These are phyloP conservation scores for Pisolithus sp. DNA, from an alignment of 768 basidiomycete genomes.

Conservation along the genomic window DNA sequence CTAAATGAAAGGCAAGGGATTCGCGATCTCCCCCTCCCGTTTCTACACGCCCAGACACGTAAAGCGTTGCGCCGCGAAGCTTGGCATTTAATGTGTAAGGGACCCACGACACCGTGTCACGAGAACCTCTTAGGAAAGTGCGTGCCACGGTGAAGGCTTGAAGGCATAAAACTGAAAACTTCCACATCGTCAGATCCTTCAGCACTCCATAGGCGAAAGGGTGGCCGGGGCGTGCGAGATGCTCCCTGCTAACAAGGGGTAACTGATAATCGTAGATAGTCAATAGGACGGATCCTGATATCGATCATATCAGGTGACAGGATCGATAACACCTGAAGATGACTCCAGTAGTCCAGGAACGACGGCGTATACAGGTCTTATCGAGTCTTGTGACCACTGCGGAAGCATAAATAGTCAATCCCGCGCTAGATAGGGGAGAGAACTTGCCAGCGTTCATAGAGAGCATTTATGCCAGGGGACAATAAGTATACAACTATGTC, in stretches of 20 bases:
- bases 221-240: neutral
- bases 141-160: neutral
- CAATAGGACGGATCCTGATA: conserved; percentile 1
- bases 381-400: neutral
- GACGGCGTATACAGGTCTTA: neutral
- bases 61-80: neutral
- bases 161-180: neutral
- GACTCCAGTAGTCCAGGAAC: neutral
- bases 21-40: too few relatives aligned
- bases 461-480: too few relatives aligned
- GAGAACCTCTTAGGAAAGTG: neutral
- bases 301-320: conserved; percentile 17
- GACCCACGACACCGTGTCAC: conserved; percentile 22
- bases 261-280: neutral
- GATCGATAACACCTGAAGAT: neutral
- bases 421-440: neutral
- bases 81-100: neutral
- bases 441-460: too few relatives aligned
- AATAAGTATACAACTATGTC: too few relatives aligned
- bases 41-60: too few relatives aligned
- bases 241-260: neutral
- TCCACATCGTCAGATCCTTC: neutral
- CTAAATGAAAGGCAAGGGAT: too few relatives aligned
- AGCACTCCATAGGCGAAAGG: neutral
- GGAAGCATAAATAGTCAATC: neutral